A percentile compares a stretch with the other conserved stretches of the same genome.
These are phyloP conservation scores for Cryptococcus amylolentus DNA, from an alignment of 1,284 basidiomycete genomes.

Conservation along the genomic window DNA sequence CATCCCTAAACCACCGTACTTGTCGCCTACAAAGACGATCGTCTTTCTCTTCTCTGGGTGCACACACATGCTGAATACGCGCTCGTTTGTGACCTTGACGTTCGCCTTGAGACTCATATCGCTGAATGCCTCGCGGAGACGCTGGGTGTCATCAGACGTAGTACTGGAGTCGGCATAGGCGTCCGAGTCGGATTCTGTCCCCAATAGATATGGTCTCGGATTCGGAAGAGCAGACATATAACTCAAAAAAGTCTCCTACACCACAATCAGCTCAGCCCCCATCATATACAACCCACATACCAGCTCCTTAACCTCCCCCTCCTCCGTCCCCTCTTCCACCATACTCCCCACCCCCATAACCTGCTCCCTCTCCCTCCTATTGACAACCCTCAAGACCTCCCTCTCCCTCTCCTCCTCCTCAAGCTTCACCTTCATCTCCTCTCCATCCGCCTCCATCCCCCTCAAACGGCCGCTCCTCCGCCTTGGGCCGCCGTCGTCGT, in stretches of 20 bases:
- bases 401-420: constrained; percentile 35
- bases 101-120: constrained; percentile 41
- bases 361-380: constrained; percentile 32
- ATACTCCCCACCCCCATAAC: constrained; percentile 37
- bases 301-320: constrained; percentile 20
- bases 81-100: constrained; percentile 48
- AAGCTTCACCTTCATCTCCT: constrained; percentile 27
- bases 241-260: too few relatives aligned
- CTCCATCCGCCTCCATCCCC: constrained; percentile 40
- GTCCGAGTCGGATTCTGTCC: constrained; percentile 5
- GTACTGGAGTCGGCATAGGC: constrained; percentile 22
- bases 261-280: too few relatives aligned
- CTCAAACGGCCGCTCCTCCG: constrained; percentile 37
- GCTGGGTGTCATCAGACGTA: constrained; percentile 21
- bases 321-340: constrained; percentile 31
- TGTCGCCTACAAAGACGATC: constrained; percentile 52
- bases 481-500: constrained; percentile 33
- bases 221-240: not conserved
- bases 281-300: not conserved
- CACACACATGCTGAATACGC: constrained; percentile 51
- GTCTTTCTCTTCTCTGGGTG: constrained; percentile 50
- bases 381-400: constrained; percentile 32
- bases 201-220: constrained; percentile 5
- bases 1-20: constrained; percentile 50
- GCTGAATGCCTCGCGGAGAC: constrained; percentile 34